Conservation (phyloP, 2,329 filamentous ascomycete species). For the Cyphellophora attinorum region DNA sequence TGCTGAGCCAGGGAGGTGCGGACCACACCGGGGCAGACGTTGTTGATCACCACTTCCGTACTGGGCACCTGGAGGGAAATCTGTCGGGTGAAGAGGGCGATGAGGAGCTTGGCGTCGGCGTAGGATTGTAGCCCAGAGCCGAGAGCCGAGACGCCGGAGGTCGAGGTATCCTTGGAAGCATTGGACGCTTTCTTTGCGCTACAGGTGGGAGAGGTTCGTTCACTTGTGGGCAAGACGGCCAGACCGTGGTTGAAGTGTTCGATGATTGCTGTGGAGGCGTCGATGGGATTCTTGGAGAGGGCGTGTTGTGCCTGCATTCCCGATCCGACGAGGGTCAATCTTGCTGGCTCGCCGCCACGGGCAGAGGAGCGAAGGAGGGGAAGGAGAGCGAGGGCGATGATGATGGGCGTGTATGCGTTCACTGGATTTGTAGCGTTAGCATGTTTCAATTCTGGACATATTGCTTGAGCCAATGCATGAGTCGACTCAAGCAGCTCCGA, state of each 20-base stretch:
- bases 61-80: constrained; percentile 28
- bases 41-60: constrained; percentile 35
- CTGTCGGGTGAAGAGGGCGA: constrained; percentile 27
- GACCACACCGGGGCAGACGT: constrained; percentile 37
- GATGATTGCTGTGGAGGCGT: neutral
- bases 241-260: constrained; percentile 23
- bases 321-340: neutral
- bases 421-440: neutral
- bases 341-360: neutral
- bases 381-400: neutral
- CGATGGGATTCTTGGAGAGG: neutral
- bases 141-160: too few species aligned
- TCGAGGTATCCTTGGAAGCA: too few species aligned
- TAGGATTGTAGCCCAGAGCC: too few species aligned
- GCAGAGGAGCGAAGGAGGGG: neutral
- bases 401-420: neutral
- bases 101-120: constrained; percentile 23
- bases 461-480: too few species aligned
- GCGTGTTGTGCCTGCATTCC: neutral
- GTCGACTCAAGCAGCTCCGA: too few species aligned
- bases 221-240: too few species aligned
- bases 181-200: too few species aligned
- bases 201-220: constrained; percentile 6
- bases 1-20: constrained; percentile 10
- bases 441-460: too few species aligned